Base-by-base conservation (phyloP, 2,329 filamentous ascomycete genomes). In the Rhexocercosporidium sp. region DNA sequence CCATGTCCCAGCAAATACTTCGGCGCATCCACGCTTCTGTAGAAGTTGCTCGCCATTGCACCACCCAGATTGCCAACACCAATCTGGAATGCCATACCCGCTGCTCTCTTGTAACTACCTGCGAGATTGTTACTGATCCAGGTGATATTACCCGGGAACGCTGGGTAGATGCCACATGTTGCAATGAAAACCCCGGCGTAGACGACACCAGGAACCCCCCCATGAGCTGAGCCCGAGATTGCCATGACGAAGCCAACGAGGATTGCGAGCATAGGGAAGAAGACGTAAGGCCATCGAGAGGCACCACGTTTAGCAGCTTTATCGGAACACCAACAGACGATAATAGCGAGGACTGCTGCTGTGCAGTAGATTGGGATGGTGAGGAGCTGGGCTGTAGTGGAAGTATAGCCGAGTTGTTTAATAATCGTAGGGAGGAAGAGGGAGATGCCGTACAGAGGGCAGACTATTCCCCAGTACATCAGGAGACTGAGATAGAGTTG, bases 11-110 rank as follows among this genome's bases (percentile, higher is more conserved):
- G 81, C 83, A 8, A 29, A 41, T 85, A 87, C 4, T 81, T 78
- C 0, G 85, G 85, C 0, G 74, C 73, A 66, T 87, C 85, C 4
- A 76, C 77, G 31, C 79, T 75, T 3, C 89, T 84, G 72, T 92
- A 93, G 72, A 92, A 92, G 73, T 92, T 92, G 5, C 88, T 89
- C 0, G 89, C 88, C 85, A 92, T 90, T 0, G 89, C 90, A 1
- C 84, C 84, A 12, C 82, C 84, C 2, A 86, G 75, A 64, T 90
- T 90, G 0, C 88, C 88, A 16, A 88, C 71, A 0, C 86, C 86
- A 59, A 91, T 89, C 44, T 88, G 86, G 14, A 90, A 78, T 0
- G 88, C 89, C 85, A 90, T 90, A 1, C 88, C 88, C 0, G 84
- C 85, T 12, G 84, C 84, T 3, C 88, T 82, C 70, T 83, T 83